Evolutionary conservation across 331 rosid genomes (phyloP).

Genomic region (Pyrus hybrid): DNA sequence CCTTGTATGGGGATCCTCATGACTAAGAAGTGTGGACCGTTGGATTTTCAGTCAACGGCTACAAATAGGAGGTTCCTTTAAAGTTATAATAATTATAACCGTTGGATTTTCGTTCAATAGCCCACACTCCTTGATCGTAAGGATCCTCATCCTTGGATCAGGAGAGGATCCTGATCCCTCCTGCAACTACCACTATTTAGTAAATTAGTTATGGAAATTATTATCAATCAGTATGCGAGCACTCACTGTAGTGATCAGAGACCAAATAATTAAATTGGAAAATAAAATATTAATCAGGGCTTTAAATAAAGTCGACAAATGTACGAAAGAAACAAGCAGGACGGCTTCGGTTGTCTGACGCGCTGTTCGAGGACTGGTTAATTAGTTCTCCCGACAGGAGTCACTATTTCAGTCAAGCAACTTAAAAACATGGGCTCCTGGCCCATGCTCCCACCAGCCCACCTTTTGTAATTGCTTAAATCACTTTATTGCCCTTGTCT

Average conservation of each 20-base stretch:
- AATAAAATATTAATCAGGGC: not conserved
- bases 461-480: not conserved
- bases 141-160: too few relatives aligned
- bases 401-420: not conserved
- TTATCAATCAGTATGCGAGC: not conserved
- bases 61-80: too few relatives aligned
- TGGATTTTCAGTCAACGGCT: too few relatives aligned
- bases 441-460: not conserved
- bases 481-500: not conserved
- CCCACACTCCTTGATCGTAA: too few relatives aligned
- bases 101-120: too few relatives aligned
- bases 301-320: not conserved
- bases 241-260: too few relatives aligned
- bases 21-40: too few relatives aligned
- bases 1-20: too few relatives aligned
- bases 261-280: not conserved
- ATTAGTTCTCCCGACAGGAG: not conserved
- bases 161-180: too few relatives aligned
- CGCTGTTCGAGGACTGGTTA: slow-evolving; percentile 14
- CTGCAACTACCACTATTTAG: not conserved
- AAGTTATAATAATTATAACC: too few relatives aligned
- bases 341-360: slow-evolving; percentile 17
- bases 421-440: not conserved
- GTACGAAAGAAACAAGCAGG: slow-evolving; percentile 7
- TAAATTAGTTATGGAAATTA: not conserved